These are phyloP conservation scores for Cinnamomum micranthum DNA, from an alignment of 164 flowering plant genomes.

Conservation along the genomic window DNA sequence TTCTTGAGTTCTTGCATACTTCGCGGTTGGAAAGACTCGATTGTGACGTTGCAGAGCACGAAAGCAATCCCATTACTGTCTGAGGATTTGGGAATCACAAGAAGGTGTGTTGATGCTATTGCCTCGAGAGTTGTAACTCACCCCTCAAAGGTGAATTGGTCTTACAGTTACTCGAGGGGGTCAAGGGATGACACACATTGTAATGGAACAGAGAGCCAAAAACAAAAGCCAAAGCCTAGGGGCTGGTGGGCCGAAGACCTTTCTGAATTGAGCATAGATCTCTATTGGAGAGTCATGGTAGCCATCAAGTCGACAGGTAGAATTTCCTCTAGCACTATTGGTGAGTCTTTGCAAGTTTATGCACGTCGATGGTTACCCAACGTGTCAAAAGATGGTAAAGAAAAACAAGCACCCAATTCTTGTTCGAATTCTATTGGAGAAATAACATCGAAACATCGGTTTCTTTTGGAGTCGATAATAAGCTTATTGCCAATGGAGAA, in stretches of 20 bases:
- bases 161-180: slow-evolving; percentile 56
- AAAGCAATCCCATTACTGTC: slow-evolving; percentile 57
- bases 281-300: slow-evolving; percentile 76
- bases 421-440: slow-evolving; percentile 38
- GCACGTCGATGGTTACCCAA: slow-evolving; percentile 78
- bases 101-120: slow-evolving; percentile 78
- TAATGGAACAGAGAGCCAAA: slow-evolving; percentile 51
- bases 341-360: slow-evolving; percentile 74
- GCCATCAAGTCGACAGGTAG: slow-evolving; percentile 71
- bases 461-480: slow-evolving; percentile 78
- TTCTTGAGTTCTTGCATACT: slow-evolving; percentile 85
- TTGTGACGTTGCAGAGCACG: slow-evolving; percentile 68
- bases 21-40: slow-evolving; percentile 88
- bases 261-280: slow-evolving; percentile 71
- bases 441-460: slow-evolving; percentile 42
- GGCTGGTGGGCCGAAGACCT: slow-evolving; percentile 96
- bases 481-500: slow-evolving; percentile 79
- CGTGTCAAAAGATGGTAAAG: slow-evolving; percentile 39
- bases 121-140: slow-evolving; percentile 42
- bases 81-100: slow-evolving; percentile 78
- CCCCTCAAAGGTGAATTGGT: slow-evolving; percentile 53
- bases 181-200: slow-evolving; percentile 46
- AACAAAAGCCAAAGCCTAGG: slow-evolving; percentile 23
- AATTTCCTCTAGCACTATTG: slow-evolving; percentile 56
- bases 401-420: slow-evolving; percentile 30